Conservation (phyloP, 495 filamentous ascomycete species). For the Hypoxylon crocopeplum region DNA sequence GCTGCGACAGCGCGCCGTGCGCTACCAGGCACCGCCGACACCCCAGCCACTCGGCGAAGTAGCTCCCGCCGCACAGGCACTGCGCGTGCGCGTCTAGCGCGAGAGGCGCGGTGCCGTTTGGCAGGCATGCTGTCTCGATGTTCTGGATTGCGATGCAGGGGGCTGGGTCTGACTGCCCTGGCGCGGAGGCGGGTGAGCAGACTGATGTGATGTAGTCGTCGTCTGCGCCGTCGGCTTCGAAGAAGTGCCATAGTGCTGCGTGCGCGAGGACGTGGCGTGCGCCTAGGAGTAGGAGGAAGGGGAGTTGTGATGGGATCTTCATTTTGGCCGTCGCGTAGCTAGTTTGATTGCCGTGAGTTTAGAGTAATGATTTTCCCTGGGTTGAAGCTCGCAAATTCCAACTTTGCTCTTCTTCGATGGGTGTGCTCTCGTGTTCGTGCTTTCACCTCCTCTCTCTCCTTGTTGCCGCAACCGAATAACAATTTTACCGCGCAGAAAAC, state of each 20-base stretch:
- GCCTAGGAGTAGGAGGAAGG: slow-evolving; percentile 1
- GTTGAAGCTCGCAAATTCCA: no score
- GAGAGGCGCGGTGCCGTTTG: slow-evolving; percentile 38
- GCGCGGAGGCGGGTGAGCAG: background rate
- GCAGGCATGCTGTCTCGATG: slow-evolving; percentile 39
- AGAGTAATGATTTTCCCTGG: no score
- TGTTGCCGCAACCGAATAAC: no score
- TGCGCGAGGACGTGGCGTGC: slow-evolving; percentile 1
- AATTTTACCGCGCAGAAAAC: no score
- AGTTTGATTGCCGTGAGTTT: no score
- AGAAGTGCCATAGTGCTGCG: background rate
- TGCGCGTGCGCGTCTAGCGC: slow-evolving; percentile 46
- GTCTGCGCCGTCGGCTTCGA: background rate
- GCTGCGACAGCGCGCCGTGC: slow-evolving; percentile 44
- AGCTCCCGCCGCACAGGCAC: slow-evolving; percentile 50
- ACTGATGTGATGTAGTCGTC: slow-evolving; percentile 2
- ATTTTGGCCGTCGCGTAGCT: background rate
- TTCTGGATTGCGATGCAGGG: slow-evolving; percentile 41
- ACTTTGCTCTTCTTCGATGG: no score
- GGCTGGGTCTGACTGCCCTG: background rate
- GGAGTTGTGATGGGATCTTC: background rate
- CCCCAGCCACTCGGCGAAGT: slow-evolving; percentile 47
- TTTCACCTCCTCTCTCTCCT: no score
- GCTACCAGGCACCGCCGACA: slow-evolving; percentile 46
- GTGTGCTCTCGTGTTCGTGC: no score